A percentile compares a stretch with the other conserved stretches of the same genome.
Evolutionary conservation across 192 early-diverging fungal species (phyloP).

Genomic region (Backusella liffmaniae): DNA sequence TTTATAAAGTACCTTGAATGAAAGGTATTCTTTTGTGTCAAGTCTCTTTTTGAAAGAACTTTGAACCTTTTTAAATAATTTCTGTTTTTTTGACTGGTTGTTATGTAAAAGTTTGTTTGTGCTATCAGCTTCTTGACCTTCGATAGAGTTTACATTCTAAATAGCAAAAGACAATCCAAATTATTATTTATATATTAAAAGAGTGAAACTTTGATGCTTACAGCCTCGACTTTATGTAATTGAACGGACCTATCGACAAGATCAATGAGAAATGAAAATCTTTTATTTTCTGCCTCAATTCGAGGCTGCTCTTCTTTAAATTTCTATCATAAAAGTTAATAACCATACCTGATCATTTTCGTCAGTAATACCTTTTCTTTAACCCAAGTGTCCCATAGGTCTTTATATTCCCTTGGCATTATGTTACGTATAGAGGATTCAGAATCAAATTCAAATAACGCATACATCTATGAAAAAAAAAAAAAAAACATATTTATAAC

Average conservation of each 20-base stretch:
- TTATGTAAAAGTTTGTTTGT: neutral
- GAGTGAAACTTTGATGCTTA: neutral
- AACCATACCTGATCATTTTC: neutral
- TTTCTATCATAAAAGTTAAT: conserved; percentile 8
- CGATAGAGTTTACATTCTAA: neutral
- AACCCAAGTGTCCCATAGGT: conserved; percentile 28
- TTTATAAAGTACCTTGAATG: conserved; percentile 14
- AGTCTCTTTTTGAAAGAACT: conserved; percentile 5
- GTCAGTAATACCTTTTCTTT: conserved; percentile 17
- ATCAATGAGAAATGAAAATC: conserved; percentile 19
- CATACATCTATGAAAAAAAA: conserved; percentile 11
- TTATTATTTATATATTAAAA: neutral
- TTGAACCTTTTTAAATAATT: conserved; percentile 3
- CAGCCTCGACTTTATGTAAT: neutral
- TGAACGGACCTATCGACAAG: conserved; percentile 3
- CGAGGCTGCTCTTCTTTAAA: neutral
- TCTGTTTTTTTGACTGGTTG: neutral
- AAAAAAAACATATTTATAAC: neutral
- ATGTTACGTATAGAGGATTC: neutral
- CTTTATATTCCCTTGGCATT: conserved; percentile 17
- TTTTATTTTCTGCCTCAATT: conserved; percentile 13
- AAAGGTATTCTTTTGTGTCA: neutral
- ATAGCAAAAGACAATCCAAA: neutral
- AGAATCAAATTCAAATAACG: conserved; percentile 21
- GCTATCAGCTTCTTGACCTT: neutral